Conservation (phyloP, 2,329 filamentous ascomycete genomes). For the Neophaeococcomyces mojaviensis region DNA sequence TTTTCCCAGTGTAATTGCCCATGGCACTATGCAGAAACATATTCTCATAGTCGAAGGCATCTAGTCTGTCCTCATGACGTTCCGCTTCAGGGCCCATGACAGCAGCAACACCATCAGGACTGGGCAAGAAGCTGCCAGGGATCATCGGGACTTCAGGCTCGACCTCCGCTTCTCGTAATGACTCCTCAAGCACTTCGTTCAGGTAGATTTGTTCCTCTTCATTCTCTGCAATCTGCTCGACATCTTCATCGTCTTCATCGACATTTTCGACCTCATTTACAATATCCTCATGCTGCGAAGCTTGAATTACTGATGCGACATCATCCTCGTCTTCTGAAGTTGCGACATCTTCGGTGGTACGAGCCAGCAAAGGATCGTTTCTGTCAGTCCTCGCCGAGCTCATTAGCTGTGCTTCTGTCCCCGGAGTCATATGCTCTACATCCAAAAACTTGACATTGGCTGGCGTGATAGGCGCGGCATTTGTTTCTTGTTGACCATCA, state of each 20-base stretch:
- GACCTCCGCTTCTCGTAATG: conserved; percentile 26
- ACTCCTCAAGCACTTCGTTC: conserved; percentile 35
- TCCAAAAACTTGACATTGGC: conserved; percentile 13
- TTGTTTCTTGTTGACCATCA: background rate
- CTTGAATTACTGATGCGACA: conserved; percentile 12
- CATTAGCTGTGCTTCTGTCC: conserved; percentile 12
- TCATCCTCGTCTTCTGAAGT: conserved; percentile 2
- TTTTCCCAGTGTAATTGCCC: conserved; percentile 49
- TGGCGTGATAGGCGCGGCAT: conserved; percentile 10
- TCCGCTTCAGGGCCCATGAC: conserved; percentile 49
- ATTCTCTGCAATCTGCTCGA: conserved; percentile 24
- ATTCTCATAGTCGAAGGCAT: conserved; percentile 93
- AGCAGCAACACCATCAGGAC: conserved; percentile 35
- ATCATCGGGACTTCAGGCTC: conserved; percentile 29
- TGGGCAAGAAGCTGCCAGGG: conserved; percentile 18
- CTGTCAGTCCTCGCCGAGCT: conserved; percentile 20
- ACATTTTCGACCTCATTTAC: background rate
- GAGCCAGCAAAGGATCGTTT: conserved; percentile 16
- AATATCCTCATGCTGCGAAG: background rate
- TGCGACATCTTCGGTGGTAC: background rate
- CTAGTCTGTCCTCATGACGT: conserved; percentile 85
- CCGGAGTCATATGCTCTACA: conserved; percentile 15
- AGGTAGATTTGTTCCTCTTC: conserved; percentile 46
- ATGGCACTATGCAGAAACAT: conserved; percentile 92
- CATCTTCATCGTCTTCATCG: conserved; percentile 28